Base-by-base conservation (phyloP, 2,329 filamentous ascomycete species). In the Aspergillus quadrilineatus region DNA sequence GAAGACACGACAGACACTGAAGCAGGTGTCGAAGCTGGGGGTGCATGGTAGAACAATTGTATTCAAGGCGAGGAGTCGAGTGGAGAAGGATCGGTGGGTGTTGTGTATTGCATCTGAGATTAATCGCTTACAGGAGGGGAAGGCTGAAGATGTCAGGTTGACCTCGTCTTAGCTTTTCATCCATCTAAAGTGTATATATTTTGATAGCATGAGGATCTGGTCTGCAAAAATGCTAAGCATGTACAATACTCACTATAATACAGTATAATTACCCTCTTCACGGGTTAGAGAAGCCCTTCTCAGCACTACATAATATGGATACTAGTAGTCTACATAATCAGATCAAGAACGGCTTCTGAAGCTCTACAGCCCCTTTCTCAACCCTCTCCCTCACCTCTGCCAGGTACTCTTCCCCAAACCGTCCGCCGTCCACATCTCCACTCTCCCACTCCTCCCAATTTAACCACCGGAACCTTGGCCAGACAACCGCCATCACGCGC, bases 401-500 rank as follows among this genome's bases (percentile, higher is more conserved):
- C 42, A 72, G 63, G 66, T 75, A 73, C n/a, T 58, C 55, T 29
- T 66, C 58, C 43, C 67, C 68, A 51, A 62, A 63, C 51, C 46
- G 53, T 32, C 60, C 53, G 34, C 64, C 61, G 26, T 60, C 61
- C 10, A 66, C 57, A 42, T 61, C 59, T 5, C 68, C 66, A 42
- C 63, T 63, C 60, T 75, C 72, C 74, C 75, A 74, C 60, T 71
- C 69, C 59, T 59, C 59, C 73, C 70, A 76, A 50, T 68, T 65
- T 54, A 74, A 63, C 67, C 59, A 65, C 56, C 73, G 68, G 63
- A 67, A 68, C 42, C 66, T 62, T 39, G 90, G 91, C 76, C 85
- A 88, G 54, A 96, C 69, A 32, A 95, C 81, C 70, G 86, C 85
- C 10, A 87, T 84, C 17, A 92, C 85, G 66, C 82, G 86, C 0